Base-by-base conservation (phyloP, 176 grass and related monocot genomes). In the Raddia distichophylla region DNA sequence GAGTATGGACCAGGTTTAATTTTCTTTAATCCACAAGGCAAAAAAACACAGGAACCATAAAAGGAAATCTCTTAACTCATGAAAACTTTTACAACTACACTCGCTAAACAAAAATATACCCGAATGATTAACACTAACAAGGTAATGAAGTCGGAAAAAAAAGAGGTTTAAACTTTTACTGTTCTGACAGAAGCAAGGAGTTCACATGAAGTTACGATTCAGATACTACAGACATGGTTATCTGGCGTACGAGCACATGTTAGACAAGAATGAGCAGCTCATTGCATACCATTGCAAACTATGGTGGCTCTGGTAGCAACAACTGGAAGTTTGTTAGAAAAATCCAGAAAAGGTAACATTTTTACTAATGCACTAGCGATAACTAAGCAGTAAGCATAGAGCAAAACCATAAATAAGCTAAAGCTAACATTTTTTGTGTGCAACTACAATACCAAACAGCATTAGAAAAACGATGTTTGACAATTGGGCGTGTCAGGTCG, bases 391-490 rank as follows among this genome's bases (percentile, higher is more conserved):
- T 73, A 57, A 4, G 5, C 12, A 27, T 15, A 74, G 19, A 43
- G 4, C 27, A 33, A 58, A 35, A 27, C 52, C 34, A 89, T 81
- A 82, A 66, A 67, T 48, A 58, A 44, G 60, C 83, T 46, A 53
- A 86, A 78, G 16, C 14, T 76, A 64, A 34, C 68, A 60, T 46
- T 32, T 59, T 56, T 56, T 56, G 37, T 64, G 34, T 18, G 14
- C 40, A 59, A 10, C 83, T 89, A 71, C 50, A 71, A 37, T 6
- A 81, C n/a, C 47, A 82, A 67, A 17, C 19, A 78, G 45, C 67
- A 9, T 20, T 77, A 60, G n/a, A 32, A 73, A 52, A 62, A 64
- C 9, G 55, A 17, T 34, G 60, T 7, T 46, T 34, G 6, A 73
- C 12, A 34, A 37, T 5, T 58, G 45, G 22, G 49, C 8, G 8